Evolutionary conservation across 2,329 filamentous ascomycete genomes (phyloP), one percentile per base, ranked within the genome.

Genomic region (Chrysoporthe cubensis): DNA sequence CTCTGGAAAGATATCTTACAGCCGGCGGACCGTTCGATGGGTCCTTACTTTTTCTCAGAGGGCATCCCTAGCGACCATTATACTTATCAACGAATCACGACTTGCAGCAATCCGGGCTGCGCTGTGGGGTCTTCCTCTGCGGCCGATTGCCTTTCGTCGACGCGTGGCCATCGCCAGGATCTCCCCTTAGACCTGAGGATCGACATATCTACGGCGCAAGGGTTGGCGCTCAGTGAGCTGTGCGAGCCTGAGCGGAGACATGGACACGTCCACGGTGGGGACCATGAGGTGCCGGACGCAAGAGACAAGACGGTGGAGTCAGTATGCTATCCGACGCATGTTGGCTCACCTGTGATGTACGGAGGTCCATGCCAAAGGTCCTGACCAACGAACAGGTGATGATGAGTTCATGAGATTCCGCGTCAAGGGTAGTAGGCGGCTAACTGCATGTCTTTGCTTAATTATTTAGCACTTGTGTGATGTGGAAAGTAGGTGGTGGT

Each of bases 241-340:
- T 62, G 59, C 8, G 42, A 26, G 13, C 21, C 42, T 26, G 58
- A 61, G 58, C n/a, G 21, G 21, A 44, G 58, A 48, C 42, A 61
- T 46, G 58, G 26, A 48, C 42, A 61, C 42, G 9, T 61, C 14
- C 58, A 61, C 43, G 42, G 58, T 32, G 42, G 58, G 21, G 58
- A 21, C 21, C 58, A 61, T 32, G 58, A 61, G 21, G 58, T 61
- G 58, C 58, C 58, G 9, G n/a, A 42, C 40, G 58, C 59, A 46
- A 62, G 59, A 37, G 43, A 62, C 59, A 62, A 61, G 59, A 61
- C 9, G 42, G 59, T 37, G 21, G 43, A 48, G 59, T 61, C 59
- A 34, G 59, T 26, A 74, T 69, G 72, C 71, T 4, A 71, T 74
- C 68, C 8, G 74, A 75, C 57, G 71, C 72, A 9, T 9, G 58